phyloP scores from a whole-genome alignment of 345 rosid genomes.

The Draba incana region DNA sequence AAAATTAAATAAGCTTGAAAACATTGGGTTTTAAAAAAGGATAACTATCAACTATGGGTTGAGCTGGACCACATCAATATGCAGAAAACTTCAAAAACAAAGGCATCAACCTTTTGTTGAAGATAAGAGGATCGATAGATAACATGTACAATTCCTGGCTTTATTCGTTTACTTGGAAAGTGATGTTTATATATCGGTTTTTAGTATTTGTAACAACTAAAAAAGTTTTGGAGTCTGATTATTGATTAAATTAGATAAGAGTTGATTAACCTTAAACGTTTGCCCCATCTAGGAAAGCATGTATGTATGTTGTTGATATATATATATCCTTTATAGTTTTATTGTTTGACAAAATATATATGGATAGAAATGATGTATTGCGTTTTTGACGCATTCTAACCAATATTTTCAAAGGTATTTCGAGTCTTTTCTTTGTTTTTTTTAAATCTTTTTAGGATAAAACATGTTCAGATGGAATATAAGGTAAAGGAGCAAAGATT shows the following conservation, averaged over 20 bases:
- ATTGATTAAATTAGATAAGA: constrained; percentile 13
- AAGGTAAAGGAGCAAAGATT: too few relatives aligned
- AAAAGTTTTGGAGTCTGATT: background rate
- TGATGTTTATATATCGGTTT: constrained; percentile 31
- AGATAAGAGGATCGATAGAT: constrained; percentile 39
- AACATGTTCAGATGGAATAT: too few relatives aligned
- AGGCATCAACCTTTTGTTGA: constrained; percentile 40
- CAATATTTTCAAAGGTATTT: too few relatives aligned
- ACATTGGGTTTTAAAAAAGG: constrained; percentile 7
- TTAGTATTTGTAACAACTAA: constrained; percentile 6
- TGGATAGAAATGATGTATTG: background rate
- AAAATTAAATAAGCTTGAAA: background rate
- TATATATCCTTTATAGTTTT: background rate
- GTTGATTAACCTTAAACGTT: constrained; percentile 1
- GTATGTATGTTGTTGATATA: background rate
- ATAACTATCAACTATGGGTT: constrained; percentile 30
- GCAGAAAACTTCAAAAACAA: constrained; percentile 37
- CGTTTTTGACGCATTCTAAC: too few relatives aligned
- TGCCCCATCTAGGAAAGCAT: constrained; percentile 10
- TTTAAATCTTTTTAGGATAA: too few relatives aligned
- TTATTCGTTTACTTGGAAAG: constrained; percentile 33
- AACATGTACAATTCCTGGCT: constrained; percentile 34
- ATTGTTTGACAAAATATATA: background rate
- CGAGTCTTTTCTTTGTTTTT: too few relatives aligned
- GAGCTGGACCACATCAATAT: constrained; percentile 42